Evolutionary conservation across 2,329 filamentous ascomycete genomes (phyloP), one percentile per base, ranked within the genome.

Genomic region (Aspergillus phoenicis): DNA sequence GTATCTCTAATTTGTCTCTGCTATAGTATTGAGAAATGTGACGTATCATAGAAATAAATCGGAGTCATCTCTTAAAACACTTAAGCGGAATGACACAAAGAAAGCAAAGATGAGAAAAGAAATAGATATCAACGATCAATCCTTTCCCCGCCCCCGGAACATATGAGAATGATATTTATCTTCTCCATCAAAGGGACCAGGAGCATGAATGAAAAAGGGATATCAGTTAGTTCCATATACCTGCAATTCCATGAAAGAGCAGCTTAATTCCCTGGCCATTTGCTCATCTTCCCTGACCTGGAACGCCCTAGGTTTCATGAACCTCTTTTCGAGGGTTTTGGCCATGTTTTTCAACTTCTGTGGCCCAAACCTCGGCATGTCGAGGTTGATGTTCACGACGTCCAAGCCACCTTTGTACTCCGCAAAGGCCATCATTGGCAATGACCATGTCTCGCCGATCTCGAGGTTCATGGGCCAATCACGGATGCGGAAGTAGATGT

Each of bases 371-470:
- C 56, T 63, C 3, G 8, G 47, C 64, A 66, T 66, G 4, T 38
- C 36, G 11, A 70, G 61, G 15, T 54, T 55, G 11, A 70, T 52
- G 4, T 51, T 49, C 1, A 59, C 68, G 53, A 61, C 65, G 15
- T 65, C 64, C 39, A 70, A 36, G 7, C 38, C 43, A 7, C 38
- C 53, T 17, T 56, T 49, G 22, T 49, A 33, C n/a, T 51, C 43
- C 7, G 39, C 60, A 48, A 70, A 67, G 10, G 36, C 20, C 26
- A 69, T 52, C 22, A 68, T 49, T 3, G 68, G 68, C 53, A 64
- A 57, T 13, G 68, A 67, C 68, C 69, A 70, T 17, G 49, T 33
- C 33, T 71, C 68, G 1, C 65, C 66, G 6, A 69, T 38, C 26
- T 64, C 48, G 17, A 70, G 30, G 8, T 52, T 22, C 22, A 69